Evolutionary conservation across 306 rosid genomes (phyloP).

Genomic region (Lathyrus sativus): DNA sequence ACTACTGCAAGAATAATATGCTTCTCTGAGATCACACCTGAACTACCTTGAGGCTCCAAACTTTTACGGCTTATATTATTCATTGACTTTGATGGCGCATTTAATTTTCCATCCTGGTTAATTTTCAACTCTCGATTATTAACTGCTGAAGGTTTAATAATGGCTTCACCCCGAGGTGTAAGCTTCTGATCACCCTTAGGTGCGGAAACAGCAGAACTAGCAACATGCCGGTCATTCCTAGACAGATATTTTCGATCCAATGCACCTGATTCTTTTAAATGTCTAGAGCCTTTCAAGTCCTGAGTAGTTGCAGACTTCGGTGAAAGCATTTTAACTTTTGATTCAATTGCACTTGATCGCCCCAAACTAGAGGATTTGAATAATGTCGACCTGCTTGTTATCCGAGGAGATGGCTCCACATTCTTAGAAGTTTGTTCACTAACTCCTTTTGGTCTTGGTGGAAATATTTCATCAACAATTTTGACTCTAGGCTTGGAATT

Average conservation of each 20-base stretch:
- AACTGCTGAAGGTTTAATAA: constrained; percentile 50
- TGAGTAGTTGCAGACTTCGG: constrained; percentile 50
- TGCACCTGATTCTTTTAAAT: constrained; percentile 58
- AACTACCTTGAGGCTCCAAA: constrained; percentile 59
- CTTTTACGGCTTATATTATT: constrained; percentile 57
- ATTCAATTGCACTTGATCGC: constrained; percentile 55
- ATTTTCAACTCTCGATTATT: constrained; percentile 62
- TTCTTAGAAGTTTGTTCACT: constrained; percentile 64
- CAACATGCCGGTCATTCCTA: constrained; percentile 60
- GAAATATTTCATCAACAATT: constrained; percentile 74
- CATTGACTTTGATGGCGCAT: constrained; percentile 48
- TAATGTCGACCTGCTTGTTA: constrained; percentile 65
- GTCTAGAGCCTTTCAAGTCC: constrained; percentile 69
- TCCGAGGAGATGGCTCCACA: constrained; percentile 56
- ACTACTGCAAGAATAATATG: constrained; percentile 31
- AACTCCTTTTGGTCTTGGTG: constrained; percentile 58
- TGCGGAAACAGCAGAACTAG: constrained; percentile 54
- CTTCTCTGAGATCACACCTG: constrained; percentile 56
- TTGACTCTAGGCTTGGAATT: constrained; percentile 75
- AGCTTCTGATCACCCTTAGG: constrained; percentile 70
- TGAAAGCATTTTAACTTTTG: constrained; percentile 78
- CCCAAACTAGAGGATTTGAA: constrained; percentile 62
- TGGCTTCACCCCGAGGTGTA: constrained; percentile 58
- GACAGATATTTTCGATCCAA: constrained; percentile 63
- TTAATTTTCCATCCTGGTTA: constrained; percentile 63